Evolutionary conservation across 176 grass and related monocot species (phyloP).

Genomic region (Puccinellia tenuiflora): DNA sequence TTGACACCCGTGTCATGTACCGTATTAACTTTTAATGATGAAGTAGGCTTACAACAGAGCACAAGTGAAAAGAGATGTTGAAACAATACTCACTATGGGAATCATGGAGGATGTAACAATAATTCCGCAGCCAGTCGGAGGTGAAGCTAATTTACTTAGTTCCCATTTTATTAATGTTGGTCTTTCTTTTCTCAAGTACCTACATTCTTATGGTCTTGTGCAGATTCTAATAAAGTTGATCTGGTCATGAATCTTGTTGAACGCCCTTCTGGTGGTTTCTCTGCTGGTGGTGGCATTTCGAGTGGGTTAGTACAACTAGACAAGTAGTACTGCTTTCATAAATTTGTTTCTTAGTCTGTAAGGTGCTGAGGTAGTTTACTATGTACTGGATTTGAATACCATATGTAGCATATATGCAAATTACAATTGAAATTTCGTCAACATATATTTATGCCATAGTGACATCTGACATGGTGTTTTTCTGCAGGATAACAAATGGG

Average conservation of each 20-base stretch:
- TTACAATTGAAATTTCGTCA: background rate
- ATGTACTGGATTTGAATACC: background rate
- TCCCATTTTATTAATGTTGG: slow-evolving; percentile 3
- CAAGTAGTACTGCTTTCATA: background rate
- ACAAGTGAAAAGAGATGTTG: slow-evolving; percentile 95
- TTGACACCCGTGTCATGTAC: background rate
- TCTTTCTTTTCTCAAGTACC: background rate
- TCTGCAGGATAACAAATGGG: slow-evolving; percentile 91
- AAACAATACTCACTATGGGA: slow-evolving; percentile 98
- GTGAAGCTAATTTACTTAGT: slow-evolving; percentile 39
- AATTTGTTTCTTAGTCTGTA: slow-evolving; percentile 12
- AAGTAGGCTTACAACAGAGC: slow-evolving; percentile 82
- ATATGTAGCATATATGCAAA: background rate
- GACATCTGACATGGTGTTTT: slow-evolving; percentile 8
- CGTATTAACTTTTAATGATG: background rate
- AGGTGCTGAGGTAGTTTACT: background rate
- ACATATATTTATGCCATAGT: background rate
- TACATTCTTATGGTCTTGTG: slow-evolving; percentile 23
- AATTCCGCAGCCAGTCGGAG: slow-evolving; percentile 86
- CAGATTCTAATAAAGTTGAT: slow-evolving; percentile 94
- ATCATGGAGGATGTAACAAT: slow-evolving; percentile 98
- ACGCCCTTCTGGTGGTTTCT: slow-evolving; percentile 95
- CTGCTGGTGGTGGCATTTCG: slow-evolving; percentile 97
- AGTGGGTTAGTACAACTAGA: slow-evolving; percentile 66
- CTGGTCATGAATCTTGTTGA: slow-evolving; percentile 99